Conservation (phyloP, 2,329 filamentous ascomycete genomes). For the Fusarium sp. region DNA sequence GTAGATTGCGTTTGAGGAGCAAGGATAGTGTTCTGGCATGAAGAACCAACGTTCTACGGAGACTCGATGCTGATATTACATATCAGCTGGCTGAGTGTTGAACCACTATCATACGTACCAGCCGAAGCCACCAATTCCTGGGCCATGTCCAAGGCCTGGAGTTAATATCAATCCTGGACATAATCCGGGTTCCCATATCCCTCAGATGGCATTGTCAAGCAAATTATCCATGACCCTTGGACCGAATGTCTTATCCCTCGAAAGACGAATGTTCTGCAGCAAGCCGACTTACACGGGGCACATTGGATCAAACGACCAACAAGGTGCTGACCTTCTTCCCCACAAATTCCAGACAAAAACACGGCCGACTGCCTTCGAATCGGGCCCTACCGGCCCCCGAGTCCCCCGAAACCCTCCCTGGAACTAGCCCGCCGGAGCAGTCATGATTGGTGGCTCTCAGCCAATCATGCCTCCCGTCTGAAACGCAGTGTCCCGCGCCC, state of each 20-base stretch:
- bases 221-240: neutral
- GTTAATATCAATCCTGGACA: too few relatives aligned
- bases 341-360: slow-evolving; percentile 28
- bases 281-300: slow-evolving; percentile 16
- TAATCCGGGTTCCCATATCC: too few relatives aligned
- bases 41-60: neutral
- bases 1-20: neutral
- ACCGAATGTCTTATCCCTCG: neutral
- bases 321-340: slow-evolving; percentile 25
- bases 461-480: slow-evolving; percentile 39
- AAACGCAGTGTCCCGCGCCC: slow-evolving; percentile 19
- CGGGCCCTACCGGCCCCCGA: slow-evolving; percentile 24
- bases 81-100: neutral
- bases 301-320: slow-evolving; percentile 16
- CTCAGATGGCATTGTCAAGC: neutral
- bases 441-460: neutral
- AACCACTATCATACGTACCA: neutral
- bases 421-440: slow-evolving; percentile 7
- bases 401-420: slow-evolving; percentile 2
- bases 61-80: neutral
- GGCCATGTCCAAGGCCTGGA: neutral
- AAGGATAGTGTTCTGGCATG: neutral
- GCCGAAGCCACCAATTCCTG: slow-evolving; percentile 1
- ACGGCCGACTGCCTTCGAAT: slow-evolving; percentile 10
- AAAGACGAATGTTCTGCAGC: neutral